A percentile compares a stretch with the other conserved stretches of the same genome.
These are phyloP conservation scores for Neurospora terricola DNA, from an alignment of 495 filamentous ascomycete species.

Conservation along the genomic window DNA sequence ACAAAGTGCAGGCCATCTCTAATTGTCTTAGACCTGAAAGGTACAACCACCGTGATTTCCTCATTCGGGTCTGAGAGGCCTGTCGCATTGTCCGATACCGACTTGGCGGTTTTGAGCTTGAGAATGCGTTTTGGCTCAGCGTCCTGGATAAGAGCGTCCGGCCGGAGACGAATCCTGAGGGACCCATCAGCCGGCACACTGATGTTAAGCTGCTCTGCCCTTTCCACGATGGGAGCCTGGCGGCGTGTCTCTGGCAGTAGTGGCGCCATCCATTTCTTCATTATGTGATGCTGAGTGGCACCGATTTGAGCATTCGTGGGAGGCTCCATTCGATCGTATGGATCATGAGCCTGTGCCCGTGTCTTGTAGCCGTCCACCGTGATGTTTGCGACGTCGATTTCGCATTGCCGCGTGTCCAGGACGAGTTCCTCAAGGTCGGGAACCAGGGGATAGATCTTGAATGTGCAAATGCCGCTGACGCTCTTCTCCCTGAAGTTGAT, in stretches of 20 bases:
- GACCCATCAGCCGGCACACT: conserved; percentile 36
- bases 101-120: conserved; percentile 23
- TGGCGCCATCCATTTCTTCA: conserved; percentile 53
- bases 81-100: conserved; percentile 17
- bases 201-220: conserved; percentile 23
- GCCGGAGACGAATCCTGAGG: conserved; percentile 29
- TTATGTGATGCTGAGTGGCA: conserved; percentile 71
- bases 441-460: conserved; percentile 61
- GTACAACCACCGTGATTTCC: conserved; percentile 46
- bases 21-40: conserved; percentile 62
- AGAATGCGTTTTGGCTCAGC: conserved; percentile 21
- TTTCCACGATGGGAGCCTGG: conserved; percentile 30
- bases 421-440: conserved; percentile 58
- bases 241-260: conserved; percentile 44
- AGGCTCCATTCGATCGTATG: conserved; percentile 57
- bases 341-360: conserved; percentile 58
- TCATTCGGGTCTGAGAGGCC: conserved; percentile 19
- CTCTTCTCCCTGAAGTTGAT: conserved; percentile 68
- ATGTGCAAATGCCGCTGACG: conserved; percentile 69
- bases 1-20: conserved; percentile 87
- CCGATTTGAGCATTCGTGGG: conserved; percentile 43
- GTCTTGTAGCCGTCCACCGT: conserved; percentile 60
- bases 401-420: conserved; percentile 81
- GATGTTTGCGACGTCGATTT: conserved; percentile 50
- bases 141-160: conserved; percentile 21